A percentile compares a stretch with the other conserved stretches of the same genome.
These are phyloP conservation scores for Backusella morwellensis DNA, from an alignment of 192 early-diverging fungal genomes.

Conservation along the genomic window DNA sequence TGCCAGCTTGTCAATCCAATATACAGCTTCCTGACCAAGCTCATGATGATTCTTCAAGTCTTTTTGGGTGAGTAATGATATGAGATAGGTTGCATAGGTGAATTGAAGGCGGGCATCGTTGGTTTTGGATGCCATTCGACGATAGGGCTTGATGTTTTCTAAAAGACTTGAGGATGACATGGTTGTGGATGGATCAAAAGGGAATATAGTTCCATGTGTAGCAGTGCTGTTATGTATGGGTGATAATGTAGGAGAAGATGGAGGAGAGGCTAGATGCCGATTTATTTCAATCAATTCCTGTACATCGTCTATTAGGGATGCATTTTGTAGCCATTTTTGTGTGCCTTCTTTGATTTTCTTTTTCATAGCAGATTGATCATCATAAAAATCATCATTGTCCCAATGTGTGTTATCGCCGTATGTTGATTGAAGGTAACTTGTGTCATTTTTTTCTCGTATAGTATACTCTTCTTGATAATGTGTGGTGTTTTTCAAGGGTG, in stretches of 20 bases:
- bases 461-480: neutral
- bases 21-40: slow-evolving; percentile 57
- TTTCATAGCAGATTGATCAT: neutral
- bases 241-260: neutral
- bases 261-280: neutral
- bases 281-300: neutral
- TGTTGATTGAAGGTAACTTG: neutral
- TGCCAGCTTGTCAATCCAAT: slow-evolving; percentile 71
- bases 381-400: neutral
- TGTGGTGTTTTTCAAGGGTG: neutral
- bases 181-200: neutral
- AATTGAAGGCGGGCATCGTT: slow-evolving; percentile 71
- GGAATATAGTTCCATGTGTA: neutral
- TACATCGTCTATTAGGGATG: neutral
- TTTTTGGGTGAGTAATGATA: slow-evolving; percentile 58
- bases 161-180: neutral
- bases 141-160: slow-evolving; percentile 60
- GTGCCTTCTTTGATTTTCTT: neutral
- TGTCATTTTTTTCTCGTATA: neutral
- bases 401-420: neutral
- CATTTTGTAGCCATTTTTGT: too few species aligned
- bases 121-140: slow-evolving; percentile 75
- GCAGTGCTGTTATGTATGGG: neutral
- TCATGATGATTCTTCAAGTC: slow-evolving; percentile 22
- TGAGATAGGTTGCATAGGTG: slow-evolving; percentile 72